Base-by-base conservation (phyloP, 352 stramenopile genomes). In the Pythium oligandrum region DNA sequence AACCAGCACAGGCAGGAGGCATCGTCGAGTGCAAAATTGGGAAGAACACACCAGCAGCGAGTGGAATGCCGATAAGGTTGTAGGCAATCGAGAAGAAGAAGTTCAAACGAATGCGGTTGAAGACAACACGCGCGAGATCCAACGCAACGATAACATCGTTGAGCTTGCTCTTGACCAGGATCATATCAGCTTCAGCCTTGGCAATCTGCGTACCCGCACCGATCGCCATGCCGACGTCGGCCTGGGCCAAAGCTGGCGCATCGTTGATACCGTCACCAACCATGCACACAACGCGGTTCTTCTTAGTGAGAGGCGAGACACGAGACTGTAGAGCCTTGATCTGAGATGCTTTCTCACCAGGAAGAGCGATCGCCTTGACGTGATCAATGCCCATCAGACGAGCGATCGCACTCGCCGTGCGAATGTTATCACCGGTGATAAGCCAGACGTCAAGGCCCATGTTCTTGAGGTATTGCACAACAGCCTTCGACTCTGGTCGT, bases 261-360 rank as follows among this genome's bases (percentile, higher is more conserved):
- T 98, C 95, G 67, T 98, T 98, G 48, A 98, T 96, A 33, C 94
- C 93, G 56, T 98, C 93, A 30, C 94, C 93, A 47, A 96, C 83
- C 81, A 98, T 97, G 40, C 80, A 90, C 7, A 98, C 71, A 11
- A 98, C 77, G 44, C 88, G 75, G 31, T 83, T 70, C 55, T 82
- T 88, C 59, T 75, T 61, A 1, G 84, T 96, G n/a, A 76, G 9
- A 1, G 79, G 73, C 36, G 84, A 88, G 51, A 88, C 64, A 31
- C 76, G 80, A 62, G 65, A 65, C 63, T 96, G 81, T 31, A 94
- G 53, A 4, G 73, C 76, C 58, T 89, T 90, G 55, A 99, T 92
- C 62, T 93, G 89, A 45, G 93, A 74, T 3, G 96, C 81, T 62
- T 99, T 99, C 62, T 98, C 90, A 43, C 93, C 91, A 2, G 95